These are phyloP conservation scores for Dimargaris cristalligena DNA, from an alignment of 192 early-diverging fungal genomes.

Conservation along the genomic window DNA sequence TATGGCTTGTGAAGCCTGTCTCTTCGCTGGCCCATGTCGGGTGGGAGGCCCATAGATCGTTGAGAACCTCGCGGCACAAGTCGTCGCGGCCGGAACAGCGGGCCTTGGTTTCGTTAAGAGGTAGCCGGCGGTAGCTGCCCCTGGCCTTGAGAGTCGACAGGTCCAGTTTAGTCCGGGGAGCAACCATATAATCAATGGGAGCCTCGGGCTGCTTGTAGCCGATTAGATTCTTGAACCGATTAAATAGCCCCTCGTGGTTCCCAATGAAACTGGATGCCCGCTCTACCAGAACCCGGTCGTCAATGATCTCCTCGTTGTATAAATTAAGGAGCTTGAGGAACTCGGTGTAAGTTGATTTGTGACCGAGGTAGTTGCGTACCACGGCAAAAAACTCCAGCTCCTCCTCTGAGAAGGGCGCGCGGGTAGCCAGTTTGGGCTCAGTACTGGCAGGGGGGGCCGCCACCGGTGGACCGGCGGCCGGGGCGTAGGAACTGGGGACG, in stretches of 20 bases:
- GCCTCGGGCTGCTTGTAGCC: slow-evolving; percentile 32
- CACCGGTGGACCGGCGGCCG: too few species aligned
- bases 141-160: slow-evolving; percentile 19
- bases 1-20: slow-evolving; percentile 72
- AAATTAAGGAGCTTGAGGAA: slow-evolving; percentile 92
- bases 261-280: slow-evolving; percentile 71
- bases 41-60: slow-evolving; percentile 89
- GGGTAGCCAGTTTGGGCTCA: slow-evolving; percentile 14
- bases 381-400: slow-evolving; percentile 92
- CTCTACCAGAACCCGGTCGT: slow-evolving; percentile 66
- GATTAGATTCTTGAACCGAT: slow-evolving; percentile 69
- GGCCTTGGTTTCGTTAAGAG: slow-evolving; percentile 21
- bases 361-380: slow-evolving; percentile 68
- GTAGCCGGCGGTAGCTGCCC: slow-evolving; percentile 33
- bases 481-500: neutral
- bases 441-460: neutral
- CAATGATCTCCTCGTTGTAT: slow-evolving; percentile 86
- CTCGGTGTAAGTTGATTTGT: slow-evolving; percentile 82
- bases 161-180: slow-evolving; percentile 19
- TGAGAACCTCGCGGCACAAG: slow-evolving; percentile 83
- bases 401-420: slow-evolving; percentile 37
- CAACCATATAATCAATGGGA: slow-evolving; percentile 20
- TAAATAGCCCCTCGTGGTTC: slow-evolving; percentile 69
- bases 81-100: slow-evolving; percentile 87
- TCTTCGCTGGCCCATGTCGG: slow-evolving; percentile 87